Conservation (phyloP, 192 early-diverging fungal genomes). For the Backusella liffmaniae region DNA sequence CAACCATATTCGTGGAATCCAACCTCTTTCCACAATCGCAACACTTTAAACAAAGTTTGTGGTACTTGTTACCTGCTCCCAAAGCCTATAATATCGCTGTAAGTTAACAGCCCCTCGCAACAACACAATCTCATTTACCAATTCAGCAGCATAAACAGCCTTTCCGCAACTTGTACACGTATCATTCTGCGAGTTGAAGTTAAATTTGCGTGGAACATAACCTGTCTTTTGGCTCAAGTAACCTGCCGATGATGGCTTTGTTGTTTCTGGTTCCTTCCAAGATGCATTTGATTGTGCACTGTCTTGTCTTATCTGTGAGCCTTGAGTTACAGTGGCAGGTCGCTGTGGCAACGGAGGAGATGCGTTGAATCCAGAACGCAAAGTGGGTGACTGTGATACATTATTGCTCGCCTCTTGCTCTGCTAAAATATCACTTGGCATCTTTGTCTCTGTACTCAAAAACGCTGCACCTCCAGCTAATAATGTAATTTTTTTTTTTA, state of each 20-base stretch:
- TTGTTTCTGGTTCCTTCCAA: neutral
- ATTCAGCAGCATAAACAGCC: constrained; percentile 58
- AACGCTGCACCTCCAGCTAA: constrained; percentile 34
- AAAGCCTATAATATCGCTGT: constrained; percentile 16
- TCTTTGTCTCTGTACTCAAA: constrained; percentile 28
- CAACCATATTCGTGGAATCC: constrained; percentile 57
- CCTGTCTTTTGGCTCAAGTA: constrained; percentile 21
- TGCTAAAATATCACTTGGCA: constrained; percentile 23
- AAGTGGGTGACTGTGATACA: neutral
- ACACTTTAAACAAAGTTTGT: constrained; percentile 56
- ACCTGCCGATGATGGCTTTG: neutral
- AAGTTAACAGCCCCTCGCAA: too few relatives aligned
- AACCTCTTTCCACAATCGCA: constrained; percentile 51
- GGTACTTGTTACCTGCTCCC: constrained; percentile 58
- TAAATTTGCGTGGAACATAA: constrained; percentile 38
- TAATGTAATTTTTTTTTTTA: neutral
- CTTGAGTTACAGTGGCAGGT: neutral
- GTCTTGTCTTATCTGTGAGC: neutral
- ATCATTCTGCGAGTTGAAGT: constrained; percentile 34
- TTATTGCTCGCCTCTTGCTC: neutral
- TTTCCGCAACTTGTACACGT: constrained; percentile 57
- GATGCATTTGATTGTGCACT: neutral
- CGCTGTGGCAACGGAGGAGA: neutral
- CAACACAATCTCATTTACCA: constrained; percentile 21
- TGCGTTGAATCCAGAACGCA: neutral